These are phyloP conservation scores for Penicillium cosmopolitanum DNA, from an alignment of 495 filamentous ascomycete genomes.

Conservation along the genomic window DNA sequence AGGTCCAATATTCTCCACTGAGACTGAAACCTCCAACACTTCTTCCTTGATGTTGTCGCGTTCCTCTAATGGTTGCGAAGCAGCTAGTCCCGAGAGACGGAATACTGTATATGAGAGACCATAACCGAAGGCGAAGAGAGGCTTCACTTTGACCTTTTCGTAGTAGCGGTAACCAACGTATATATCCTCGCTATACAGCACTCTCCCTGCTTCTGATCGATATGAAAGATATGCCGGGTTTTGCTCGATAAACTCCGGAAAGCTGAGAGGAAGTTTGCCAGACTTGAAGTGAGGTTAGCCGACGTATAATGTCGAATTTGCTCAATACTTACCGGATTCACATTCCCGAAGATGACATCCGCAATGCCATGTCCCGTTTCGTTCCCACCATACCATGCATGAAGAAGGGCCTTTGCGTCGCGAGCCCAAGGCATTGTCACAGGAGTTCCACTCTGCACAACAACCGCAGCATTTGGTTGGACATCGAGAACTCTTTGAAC, in stretches of 20 bases:
- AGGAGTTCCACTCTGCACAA: conserved; percentile 82
- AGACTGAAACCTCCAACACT: conserved; percentile 7
- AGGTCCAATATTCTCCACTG: conserved; percentile 14
- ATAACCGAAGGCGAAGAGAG: conserved; percentile 78
- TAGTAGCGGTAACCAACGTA: conserved; percentile 83
- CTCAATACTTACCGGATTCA: conserved; percentile 43
- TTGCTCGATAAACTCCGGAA: conserved; percentile 63
- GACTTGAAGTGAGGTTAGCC: conserved; percentile 25
- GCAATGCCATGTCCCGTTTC: conserved; percentile 60
- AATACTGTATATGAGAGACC: conserved; percentile 82
- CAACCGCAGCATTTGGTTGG: conserved; percentile 71
- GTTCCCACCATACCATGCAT: conserved; percentile 71
- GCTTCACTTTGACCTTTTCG: conserved; percentile 61
- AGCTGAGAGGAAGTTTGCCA: conserved; percentile 60
- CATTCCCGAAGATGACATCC: conserved; percentile 61
- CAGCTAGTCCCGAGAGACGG: conserved; percentile 57
- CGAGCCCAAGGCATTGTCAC: conserved; percentile 80
- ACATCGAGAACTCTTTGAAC: conserved; percentile 65
- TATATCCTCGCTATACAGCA: conserved; percentile 74
- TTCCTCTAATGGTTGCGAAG: conserved; percentile 5
- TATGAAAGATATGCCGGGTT: conserved; percentile 74
- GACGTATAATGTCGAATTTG: neutral
- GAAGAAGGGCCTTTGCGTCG: conserved; percentile 64
- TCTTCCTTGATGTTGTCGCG: conserved; percentile 4
- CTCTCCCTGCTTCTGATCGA: conserved; percentile 70